phyloP scores from a whole-genome alignment of 345 rosid species.

The Schrenkiella parvula region DNA sequence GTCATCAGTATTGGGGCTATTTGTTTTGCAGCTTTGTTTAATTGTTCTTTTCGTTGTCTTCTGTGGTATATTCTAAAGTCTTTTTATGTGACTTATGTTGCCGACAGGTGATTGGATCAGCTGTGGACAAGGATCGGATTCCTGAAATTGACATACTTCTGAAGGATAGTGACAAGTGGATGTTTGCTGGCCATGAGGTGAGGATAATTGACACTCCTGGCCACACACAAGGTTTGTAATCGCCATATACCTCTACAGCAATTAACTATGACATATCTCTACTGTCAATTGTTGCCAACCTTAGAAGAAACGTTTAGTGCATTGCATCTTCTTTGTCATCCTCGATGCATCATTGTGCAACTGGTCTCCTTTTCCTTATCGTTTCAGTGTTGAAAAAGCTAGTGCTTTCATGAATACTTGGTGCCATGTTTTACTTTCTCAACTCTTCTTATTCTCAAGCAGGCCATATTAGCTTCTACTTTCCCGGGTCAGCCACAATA shows the following conservation, averaged over 20 bases:
- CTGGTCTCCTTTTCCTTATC: neutral
- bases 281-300: neutral
- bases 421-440: neutral
- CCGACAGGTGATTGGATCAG: slow-evolving; percentile 89
- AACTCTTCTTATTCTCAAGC: slow-evolving; percentile 25
- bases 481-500: slow-evolving; percentile 79
- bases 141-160: slow-evolving; percentile 90
- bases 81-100: slow-evolving; percentile 21
- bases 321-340: neutral
- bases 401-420: neutral
- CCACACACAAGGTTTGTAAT: slow-evolving; percentile 74
- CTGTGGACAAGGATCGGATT: slow-evolving; percentile 63
- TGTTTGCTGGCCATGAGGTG: slow-evolving; percentile 98
- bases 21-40: slow-evolving; percentile 1
- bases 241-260: neutral
- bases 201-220: slow-evolving; percentile 89
- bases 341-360: neutral
- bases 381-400: neutral
- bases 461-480: slow-evolving; percentile 97
- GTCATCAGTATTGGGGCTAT: neutral
- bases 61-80: neutral
- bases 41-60: neutral
- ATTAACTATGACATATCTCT: neutral
- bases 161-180: slow-evolving; percentile 91
- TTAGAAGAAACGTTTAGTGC: neutral